Conservation (phyloP, 2,329 filamentous ascomycete species). For the Coniochaeta prunicola region DNA sequence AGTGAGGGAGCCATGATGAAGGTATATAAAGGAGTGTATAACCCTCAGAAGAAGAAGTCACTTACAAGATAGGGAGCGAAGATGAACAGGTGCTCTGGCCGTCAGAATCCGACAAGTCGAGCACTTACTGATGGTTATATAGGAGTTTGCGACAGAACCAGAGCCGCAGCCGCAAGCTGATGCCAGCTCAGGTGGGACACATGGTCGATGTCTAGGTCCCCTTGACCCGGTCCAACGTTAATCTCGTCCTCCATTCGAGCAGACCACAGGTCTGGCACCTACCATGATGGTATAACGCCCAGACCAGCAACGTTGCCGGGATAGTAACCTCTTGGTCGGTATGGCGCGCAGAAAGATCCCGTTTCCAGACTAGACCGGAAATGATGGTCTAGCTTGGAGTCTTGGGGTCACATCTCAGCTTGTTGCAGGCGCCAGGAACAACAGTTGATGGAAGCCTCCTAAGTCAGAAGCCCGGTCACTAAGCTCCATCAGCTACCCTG, state of each 20-base stretch:
- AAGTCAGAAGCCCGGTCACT: background rate
- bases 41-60: background rate
- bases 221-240: background rate
- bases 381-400: background rate
- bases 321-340: background rate
- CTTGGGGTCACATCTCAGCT: background rate
- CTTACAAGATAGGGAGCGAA: background rate
- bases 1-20: background rate
- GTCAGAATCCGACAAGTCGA: background rate
- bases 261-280: background rate
- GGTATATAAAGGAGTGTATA: background rate
- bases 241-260: constrained; percentile 2
- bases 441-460: background rate
- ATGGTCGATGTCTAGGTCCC: background rate
- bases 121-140: background rate
- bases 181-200: background rate
- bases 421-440: background rate
- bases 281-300: background rate
- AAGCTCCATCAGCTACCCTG: background rate
- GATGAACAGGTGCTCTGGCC: background rate
- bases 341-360: background rate
- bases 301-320: constrained; percentile 2
- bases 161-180: background rate
- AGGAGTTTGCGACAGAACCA: background rate
- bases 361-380: background rate